A percentile compares a stretch with the other conserved stretches of the same genome.
phyloP scores from a whole-genome alignment of 148 eudicot genomes.

The Spergularia marina region DNA sequence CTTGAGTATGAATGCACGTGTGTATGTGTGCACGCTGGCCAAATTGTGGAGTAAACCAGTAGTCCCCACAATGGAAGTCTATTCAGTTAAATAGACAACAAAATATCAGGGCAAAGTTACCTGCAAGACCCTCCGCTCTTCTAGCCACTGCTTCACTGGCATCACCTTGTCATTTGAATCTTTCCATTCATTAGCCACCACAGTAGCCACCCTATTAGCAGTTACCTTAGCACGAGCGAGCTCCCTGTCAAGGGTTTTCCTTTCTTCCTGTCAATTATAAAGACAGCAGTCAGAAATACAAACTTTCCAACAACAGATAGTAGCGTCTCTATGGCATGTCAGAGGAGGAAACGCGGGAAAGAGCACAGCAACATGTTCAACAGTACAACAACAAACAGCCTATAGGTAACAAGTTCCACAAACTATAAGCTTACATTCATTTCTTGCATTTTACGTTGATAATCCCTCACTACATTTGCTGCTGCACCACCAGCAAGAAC shows the following conservation, averaged over 20 bases:
- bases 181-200: constrained; percentile 99
- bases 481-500: constrained; percentile 99
- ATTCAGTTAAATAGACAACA: not conserved
- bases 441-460: constrained; percentile 90
- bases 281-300: not conserved
- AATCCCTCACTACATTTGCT: constrained; percentile 96
- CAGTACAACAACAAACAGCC: not conserved
- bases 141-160: constrained; percentile 99
- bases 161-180: constrained; percentile 94
- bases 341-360: not conserved
- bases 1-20: not conserved
- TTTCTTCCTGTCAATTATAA: constrained; percentile 69
- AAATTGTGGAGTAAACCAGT: not conserved
- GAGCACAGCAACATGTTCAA: not conserved
- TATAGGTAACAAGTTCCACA: not conserved
- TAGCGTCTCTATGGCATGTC: not conserved
- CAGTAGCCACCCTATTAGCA: constrained; percentile 93
- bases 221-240: constrained; percentile 91
- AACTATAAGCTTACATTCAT: constrained; percentile 54
- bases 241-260: constrained; percentile 81
- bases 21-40: not conserved
- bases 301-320: not conserved
- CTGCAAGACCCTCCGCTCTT: constrained; percentile 88
- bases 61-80: too few species aligned
- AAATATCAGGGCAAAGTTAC: constrained; percentile 23